Percentiles rank a stretch among this genome's conserved stretches.
These are phyloP conservation scores for Sordaria brevicollis DNA, from an alignment of 495 filamentous ascomycete genomes.

Conservation along the genomic window DNA sequence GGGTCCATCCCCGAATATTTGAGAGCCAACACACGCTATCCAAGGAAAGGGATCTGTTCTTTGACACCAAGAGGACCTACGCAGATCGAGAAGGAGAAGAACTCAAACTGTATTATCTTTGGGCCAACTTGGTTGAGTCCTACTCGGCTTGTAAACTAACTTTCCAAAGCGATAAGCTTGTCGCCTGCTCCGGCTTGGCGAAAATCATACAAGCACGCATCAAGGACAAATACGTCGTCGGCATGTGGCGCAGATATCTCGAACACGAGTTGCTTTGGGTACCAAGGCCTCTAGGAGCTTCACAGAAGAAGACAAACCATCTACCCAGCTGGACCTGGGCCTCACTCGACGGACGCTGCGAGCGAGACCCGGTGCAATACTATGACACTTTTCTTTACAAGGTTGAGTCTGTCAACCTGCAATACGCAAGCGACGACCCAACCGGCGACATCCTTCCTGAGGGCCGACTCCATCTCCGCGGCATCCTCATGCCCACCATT, in stretches of 20 bases:
- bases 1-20: neutral
- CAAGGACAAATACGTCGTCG: neutral
- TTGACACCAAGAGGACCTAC: neutral
- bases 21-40: neutral
- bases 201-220: neutral
- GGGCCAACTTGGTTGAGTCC: neutral
- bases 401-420: neutral
- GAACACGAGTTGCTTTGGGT: conserved; percentile 1
- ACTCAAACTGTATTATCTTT: neutral
- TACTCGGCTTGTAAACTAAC: neutral
- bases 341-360: neutral
- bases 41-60: neutral
- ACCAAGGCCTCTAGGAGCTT: too few relatives aligned
- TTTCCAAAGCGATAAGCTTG: conserved; percentile 1
- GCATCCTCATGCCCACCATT: neutral
- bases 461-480: neutral
- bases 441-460: neutral
- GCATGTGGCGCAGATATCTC: conserved; percentile 2
- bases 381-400: neutral
- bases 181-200: neutral
- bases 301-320: neutral
- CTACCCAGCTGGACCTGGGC: neutral
- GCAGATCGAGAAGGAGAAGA: neutral
- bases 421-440: neutral
- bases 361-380: neutral